These are phyloP conservation scores for Rhizopus delemar DNA, from an alignment of 371 early-diverging fungal genomes.

Conservation along the genomic window DNA sequence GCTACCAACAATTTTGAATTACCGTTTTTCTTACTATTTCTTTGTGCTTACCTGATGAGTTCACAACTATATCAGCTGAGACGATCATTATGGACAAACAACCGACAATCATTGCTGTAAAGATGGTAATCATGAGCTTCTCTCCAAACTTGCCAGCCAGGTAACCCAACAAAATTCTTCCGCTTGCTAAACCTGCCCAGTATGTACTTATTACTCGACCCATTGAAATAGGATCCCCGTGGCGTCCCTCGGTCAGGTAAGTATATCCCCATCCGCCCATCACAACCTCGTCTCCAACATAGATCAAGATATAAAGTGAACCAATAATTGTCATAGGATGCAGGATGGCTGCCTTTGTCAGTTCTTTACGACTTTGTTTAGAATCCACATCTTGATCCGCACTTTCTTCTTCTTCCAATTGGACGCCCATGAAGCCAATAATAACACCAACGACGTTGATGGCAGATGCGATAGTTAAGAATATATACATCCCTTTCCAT, in stretches of 20 bases:
- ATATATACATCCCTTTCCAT: constrained; percentile 36
- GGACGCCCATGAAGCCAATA: constrained; percentile 20
- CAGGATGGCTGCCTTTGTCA: constrained; percentile 25
- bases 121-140: constrained; percentile 32
- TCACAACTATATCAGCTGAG: constrained; percentile 12
- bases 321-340: constrained; percentile 31
- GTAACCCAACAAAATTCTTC: constrained; percentile 36
- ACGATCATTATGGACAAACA: constrained; percentile 18
- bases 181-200: constrained; percentile 38
- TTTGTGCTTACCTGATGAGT: constrained; percentile 23
- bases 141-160: constrained; percentile 33
- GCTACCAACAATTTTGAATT: constrained; percentile 1
- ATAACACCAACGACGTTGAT: constrained; percentile 24
- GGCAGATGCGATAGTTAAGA: constrained; percentile 17
- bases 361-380: constrained; percentile 6
- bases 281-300: constrained; percentile 44
- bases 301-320: constrained; percentile 33
- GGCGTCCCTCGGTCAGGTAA: constrained; percentile 35
- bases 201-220: constrained; percentile 31
- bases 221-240: constrained; percentile 24
- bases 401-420: constrained; percentile 18
- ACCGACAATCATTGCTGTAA: constrained; percentile 21
- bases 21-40: neutral
- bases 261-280: constrained; percentile 39
- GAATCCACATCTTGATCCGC: constrained; percentile 2